Percentiles rank a stretch among this genome's conserved stretches.
These are phyloP conservation scores for Lentinula lateritia DNA, from an alignment of 768 basidiomycete species.

Conservation along the genomic window DNA sequence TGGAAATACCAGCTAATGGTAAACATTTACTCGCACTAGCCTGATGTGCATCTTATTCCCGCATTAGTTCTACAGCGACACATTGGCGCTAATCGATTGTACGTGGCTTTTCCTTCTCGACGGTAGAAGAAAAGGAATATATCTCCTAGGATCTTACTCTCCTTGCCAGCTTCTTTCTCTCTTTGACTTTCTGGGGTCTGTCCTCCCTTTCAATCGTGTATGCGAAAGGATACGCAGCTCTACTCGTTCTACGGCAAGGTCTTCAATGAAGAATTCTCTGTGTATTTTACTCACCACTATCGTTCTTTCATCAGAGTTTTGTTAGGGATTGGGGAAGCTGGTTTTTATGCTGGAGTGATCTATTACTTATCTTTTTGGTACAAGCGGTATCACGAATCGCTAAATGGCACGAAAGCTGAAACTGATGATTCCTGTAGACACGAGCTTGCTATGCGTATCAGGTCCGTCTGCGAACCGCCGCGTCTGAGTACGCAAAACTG, in stretches of 20 bases:
- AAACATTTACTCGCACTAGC: not conserved
- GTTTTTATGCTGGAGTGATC: constrained; percentile 56
- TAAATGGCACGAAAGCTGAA: too few species aligned
- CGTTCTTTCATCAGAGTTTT: constrained; percentile 31
- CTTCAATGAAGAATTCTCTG: not conserved
- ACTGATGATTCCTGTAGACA: constrained; percentile 20
- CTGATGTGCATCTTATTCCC: not conserved
- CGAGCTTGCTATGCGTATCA: constrained; percentile 47
- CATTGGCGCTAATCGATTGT: constrained; percentile 58
- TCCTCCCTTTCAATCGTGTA: constrained; percentile 49
- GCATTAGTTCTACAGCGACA: constrained; percentile 44
- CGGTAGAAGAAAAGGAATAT: not conserved
- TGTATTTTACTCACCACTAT: not conserved
- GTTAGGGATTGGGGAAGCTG: constrained; percentile 56
- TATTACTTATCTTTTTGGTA: constrained; percentile 62
- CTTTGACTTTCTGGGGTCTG: constrained; percentile 49
- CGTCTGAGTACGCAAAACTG: too few species aligned
- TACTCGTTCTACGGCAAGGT: constrained; percentile 35
- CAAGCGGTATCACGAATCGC: constrained; percentile 12
- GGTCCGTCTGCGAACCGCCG: constrained; percentile 20
- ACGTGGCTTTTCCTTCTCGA: constrained; percentile 8
- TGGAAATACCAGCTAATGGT: constrained; percentile 58
- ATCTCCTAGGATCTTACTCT: not conserved
- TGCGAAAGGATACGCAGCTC: constrained; percentile 45
- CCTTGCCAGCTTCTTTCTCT: constrained; percentile 43